Evolutionary conservation across 1,284 basidiomycete species (phyloP).

Genomic region (Sphaerobolus stellatus): DNA sequence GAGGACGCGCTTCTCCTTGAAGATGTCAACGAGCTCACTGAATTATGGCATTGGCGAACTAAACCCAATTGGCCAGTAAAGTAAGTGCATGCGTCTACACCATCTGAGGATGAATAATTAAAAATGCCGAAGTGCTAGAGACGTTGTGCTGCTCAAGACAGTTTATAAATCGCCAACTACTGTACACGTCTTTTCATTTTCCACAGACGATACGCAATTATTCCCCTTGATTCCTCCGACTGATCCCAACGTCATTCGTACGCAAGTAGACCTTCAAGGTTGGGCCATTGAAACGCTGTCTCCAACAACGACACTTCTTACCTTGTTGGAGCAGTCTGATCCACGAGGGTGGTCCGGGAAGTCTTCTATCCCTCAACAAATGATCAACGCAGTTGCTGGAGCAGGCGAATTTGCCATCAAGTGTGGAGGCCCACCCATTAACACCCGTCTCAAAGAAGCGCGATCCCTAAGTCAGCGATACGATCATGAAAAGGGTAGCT

Average conservation of each 20-base stretch:
- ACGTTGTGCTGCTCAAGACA: constrained; percentile 88
- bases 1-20: constrained; percentile 86
- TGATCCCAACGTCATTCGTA: constrained; percentile 81
- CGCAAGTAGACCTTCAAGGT: constrained; percentile 93
- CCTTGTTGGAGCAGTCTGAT: constrained; percentile 94
- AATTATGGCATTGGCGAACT: constrained; percentile 88
- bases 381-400: constrained; percentile 84
- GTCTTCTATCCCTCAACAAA: constrained; percentile 86
- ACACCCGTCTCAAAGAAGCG: constrained; percentile 83
- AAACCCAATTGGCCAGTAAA: constrained; percentile 90
- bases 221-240: constrained; percentile 78
- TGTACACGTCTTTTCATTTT: constrained; percentile 95
- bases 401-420: constrained; percentile 95
- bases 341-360: constrained; percentile 98
- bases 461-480: constrained; percentile 75
- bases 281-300: constrained; percentile 97
- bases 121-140: constrained; percentile 66
- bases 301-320: constrained; percentile 92
- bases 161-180: constrained; percentile 96
- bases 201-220: constrained; percentile 83
- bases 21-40: constrained; percentile 89
- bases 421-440: constrained; percentile 88
- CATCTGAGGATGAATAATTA: constrained; percentile 13
- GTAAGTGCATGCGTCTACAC: constrained; percentile 46
- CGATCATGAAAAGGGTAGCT: constrained; percentile 83